These are phyloP conservation scores for Phyllosticta citribraziliensis DNA, from an alignment of 2,329 filamentous ascomycete genomes.

Conservation along the genomic window DNA sequence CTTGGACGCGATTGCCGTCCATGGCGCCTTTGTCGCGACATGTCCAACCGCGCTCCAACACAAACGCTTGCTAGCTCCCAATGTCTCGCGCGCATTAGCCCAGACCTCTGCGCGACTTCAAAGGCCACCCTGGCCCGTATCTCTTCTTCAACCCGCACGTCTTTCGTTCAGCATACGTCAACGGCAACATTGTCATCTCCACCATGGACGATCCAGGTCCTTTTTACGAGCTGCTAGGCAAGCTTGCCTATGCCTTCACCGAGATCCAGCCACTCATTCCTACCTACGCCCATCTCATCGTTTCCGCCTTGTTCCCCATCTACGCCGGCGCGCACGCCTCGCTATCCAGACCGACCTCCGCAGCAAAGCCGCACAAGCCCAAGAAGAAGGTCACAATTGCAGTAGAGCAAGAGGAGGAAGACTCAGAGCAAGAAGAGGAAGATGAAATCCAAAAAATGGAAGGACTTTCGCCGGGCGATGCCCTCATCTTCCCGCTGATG, in stretches of 20 bases:
- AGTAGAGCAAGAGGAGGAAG: slow-evolving; percentile 32
- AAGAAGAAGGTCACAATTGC: slow-evolving; percentile 27
- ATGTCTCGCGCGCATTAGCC: background rate
- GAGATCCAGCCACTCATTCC: slow-evolving; percentile 35
- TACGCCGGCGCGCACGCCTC: slow-evolving; percentile 79
- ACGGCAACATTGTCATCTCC: background rate
- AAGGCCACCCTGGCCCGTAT: background rate
- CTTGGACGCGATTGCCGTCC: background rate
- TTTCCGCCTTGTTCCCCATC: slow-evolving; percentile 71
- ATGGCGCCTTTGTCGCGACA: background rate
- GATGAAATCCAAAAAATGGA: slow-evolving; percentile 51
- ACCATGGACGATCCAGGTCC: slow-evolving; percentile 14
- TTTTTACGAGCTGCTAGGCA: slow-evolving; percentile 27
- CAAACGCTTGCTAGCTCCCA: background rate
- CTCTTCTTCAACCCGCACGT: background rate
- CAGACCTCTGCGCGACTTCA: background rate
- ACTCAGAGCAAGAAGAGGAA: slow-evolving; percentile 41
- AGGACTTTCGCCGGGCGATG: slow-evolving; percentile 65
- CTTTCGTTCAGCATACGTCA: background rate
- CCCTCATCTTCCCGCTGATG: slow-evolving; percentile 72
- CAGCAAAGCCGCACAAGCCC: slow-evolving; percentile 50
- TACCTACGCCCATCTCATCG: slow-evolving; percentile 51
- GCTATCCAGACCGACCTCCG: slow-evolving; percentile 72
- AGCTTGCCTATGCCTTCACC: slow-evolving; percentile 35
- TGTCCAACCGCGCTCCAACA: background rate